These are phyloP conservation scores for Hanseniaspora uvarum DNA, from an alignment of 1,139 yeast genomes.

Conservation along the genomic window DNA sequence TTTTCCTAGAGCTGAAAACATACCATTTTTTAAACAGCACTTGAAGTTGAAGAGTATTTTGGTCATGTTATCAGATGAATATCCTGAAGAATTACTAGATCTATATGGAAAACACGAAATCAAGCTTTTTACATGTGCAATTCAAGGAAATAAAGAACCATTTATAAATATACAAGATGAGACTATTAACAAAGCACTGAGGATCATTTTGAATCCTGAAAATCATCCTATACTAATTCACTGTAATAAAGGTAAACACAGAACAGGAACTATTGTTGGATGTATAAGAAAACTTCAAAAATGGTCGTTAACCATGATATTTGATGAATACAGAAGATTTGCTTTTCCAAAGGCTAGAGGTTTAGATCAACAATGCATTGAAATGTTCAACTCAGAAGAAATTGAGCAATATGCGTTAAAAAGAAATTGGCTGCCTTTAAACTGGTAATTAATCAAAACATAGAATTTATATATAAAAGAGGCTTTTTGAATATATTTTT, in stretches of 20 bases:
- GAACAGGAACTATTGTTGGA: constrained; percentile 94
- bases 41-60: constrained; percentile 62
- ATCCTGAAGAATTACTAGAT: constrained; percentile 63
- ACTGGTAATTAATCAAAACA: constrained; percentile 38
- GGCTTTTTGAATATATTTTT: too few species aligned
- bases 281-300: constrained; percentile 76
- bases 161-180: constrained; percentile 75
- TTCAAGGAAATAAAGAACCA: constrained; percentile 94
- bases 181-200: constrained; percentile 67
- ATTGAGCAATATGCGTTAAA: constrained; percentile 45
- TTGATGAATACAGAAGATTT: constrained; percentile 87
- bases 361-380: constrained; percentile 89
- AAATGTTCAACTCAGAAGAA: constrained; percentile 62
- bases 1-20: constrained; percentile 78
- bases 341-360: constrained; percentile 94
- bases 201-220: constrained; percentile 66
- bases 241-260: constrained; percentile 91
- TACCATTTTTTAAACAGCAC: constrained; percentile 48
- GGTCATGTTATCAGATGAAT: constrained; percentile 83
- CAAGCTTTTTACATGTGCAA: constrained; percentile 71
- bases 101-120: constrained; percentile 56
- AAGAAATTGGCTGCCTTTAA: constrained; percentile 53
- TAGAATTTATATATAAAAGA: not conserved
- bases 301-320: constrained; percentile 88
- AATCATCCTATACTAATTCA: constrained; percentile 89